Base-by-base conservation (phyloP, 345 rosid genomes). In the Corchorus olitorius region DNA sequence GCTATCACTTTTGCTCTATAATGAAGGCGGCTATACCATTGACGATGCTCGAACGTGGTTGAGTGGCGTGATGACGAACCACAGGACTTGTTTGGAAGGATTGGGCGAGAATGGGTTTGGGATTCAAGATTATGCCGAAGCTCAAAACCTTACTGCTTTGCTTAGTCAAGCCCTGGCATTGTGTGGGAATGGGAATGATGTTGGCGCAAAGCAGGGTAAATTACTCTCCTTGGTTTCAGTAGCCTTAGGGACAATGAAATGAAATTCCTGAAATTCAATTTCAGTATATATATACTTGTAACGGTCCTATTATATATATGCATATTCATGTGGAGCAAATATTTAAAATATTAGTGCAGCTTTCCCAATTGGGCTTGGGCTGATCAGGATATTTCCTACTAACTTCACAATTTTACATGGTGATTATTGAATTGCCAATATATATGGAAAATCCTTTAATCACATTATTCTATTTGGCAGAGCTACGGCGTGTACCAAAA, bases 41-140 rank as follows among this genome's bases (percentile, higher is more conserved):
- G 89, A 89, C 27, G 93, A 92, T 72, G 88, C 82, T 77, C 77
- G 78, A 13, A 76, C 89, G 37, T 89, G 94, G 97, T 74, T 92
- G 37, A 90, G 91, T 35, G 80, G 90, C 43, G 87, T 81, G 77
- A 83, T 83, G 2, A 84, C 90, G 0, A 86, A 83, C 76, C 97
- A 88, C 62, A 73, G 81, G 81, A 84, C 87, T 77, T 90, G 94
- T 79, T 83, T 87, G 76, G 90, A 92, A 66, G 90, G 93, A 11
- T 79, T 88, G 75, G 72, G 8, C 3, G 83, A 87, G 79, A 76
- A 70, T 55, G 84, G 80, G 53, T 66, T 73, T 34, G 73, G 16
- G 58, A 63, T 71, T 75, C 76, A 70, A 54, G 61, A 15, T 35
- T 8, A 17, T 72, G 70, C 68, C 77, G 80, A 53, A 22, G 69